Base-by-base conservation (phyloP, 129 eudicot genomes). In the Lactuca sativa region DNA sequence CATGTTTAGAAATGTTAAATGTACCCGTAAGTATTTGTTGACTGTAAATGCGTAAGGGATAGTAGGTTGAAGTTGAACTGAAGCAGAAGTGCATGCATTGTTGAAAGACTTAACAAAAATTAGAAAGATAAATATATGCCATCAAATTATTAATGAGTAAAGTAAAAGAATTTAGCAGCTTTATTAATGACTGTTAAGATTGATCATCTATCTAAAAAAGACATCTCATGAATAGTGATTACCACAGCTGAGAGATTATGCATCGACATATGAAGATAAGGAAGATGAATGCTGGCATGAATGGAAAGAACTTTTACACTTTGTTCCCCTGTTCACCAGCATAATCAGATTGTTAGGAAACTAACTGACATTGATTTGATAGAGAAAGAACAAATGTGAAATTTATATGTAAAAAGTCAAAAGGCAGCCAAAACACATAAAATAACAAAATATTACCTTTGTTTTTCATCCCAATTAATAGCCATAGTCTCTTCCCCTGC, bases 11-110 rank as follows among this genome's bases (percentile, higher is more conserved):
- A 21, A 21, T 21, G 21, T 30, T 7, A 37, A 9, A 5, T 16
- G 16, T 72, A 89, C 96, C 96, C 86, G 98, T 70, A 92, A 82
- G 77, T 84, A 92, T 81, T 92, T 89, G 92, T 95, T 92, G 67
- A 92, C 95, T 13, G 85, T 89, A 80, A 89, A 89, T 34, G 78
- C 70, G 74, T 92, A 92, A 34, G 95, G 95, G 73, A 84, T 89
- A 13, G 96, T 81, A 66, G 98, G 95, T 21, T 21, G n/a, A n/a
- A n/a, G n/a, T n/a, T n/a, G 96, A 72, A 88, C 92, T 21, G 92
- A 84, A 61, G 96, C 85, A 54, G 96, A 95, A 21, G 21, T 21
- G 0, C 1, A 74, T 57, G 95, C 95, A 13, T 85, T 85, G 85
- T 87, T 86, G 48, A 89, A 92, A 49, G 21, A 21, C 21, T 21